Evolutionary conservation across 345 rosid genomes (phyloP).

Genomic region (Durio zibethinus): DNA sequence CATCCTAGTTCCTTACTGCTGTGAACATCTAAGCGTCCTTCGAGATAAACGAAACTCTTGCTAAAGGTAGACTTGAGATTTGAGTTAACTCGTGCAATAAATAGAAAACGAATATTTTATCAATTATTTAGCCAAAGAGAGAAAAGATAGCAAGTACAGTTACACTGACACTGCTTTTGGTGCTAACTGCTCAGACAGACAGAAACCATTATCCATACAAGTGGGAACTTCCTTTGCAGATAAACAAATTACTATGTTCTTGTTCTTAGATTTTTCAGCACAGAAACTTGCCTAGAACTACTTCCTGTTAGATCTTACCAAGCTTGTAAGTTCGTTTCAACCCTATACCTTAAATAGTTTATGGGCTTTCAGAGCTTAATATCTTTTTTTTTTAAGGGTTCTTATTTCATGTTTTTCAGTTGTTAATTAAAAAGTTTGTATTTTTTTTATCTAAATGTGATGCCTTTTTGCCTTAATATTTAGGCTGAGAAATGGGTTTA

Average conservation of each 20-base stretch:
- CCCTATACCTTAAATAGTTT: neutral
- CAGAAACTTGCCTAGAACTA: slow-evolving; percentile 1
- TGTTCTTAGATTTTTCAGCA: slow-evolving; percentile 1
- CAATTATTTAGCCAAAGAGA: neutral
- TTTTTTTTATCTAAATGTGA: neutral
- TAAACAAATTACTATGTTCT: neutral
- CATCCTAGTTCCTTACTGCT: neutral
- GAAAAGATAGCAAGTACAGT: neutral
- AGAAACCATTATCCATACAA: neutral
- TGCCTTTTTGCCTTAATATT: neutral
- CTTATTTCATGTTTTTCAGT: neutral
- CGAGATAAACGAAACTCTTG: neutral
- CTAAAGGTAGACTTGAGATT: neutral
- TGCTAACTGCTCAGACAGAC: slow-evolving; percentile 3
- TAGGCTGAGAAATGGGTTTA: slow-evolving; percentile 10
- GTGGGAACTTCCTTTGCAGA: slow-evolving; percentile 6
- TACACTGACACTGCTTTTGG: neutral
- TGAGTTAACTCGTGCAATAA: slow-evolving; percentile 2
- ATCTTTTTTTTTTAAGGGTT: neutral
- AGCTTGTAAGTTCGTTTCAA: slow-evolving; percentile 8
- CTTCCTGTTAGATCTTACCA: neutral
- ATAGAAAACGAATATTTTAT: neutral
- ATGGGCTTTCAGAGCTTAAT: neutral
- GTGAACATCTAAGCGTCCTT: neutral
- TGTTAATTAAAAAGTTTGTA: neutral